Base-by-base conservation (phyloP, 805 yeast species). In the Hanseniaspora mollemarum region DNA sequence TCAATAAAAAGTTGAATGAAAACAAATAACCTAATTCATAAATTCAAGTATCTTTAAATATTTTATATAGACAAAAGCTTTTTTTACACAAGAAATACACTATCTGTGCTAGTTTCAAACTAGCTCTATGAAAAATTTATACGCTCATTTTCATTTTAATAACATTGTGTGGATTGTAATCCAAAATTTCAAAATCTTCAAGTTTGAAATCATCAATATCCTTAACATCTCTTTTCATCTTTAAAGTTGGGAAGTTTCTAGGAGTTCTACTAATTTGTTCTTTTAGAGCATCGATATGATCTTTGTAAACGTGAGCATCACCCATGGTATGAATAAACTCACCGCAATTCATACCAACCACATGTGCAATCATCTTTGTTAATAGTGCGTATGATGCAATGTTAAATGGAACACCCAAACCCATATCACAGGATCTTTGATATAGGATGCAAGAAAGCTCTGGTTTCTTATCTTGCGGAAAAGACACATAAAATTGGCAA, bases 351-450 rank as follows among this genome's bases (percentile, higher is more conserved):
- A 88, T 81, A 57, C 78, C 95, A 40, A 87, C 87, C n/a, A 92
- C 83, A 55, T 85, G 86, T 1, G 99, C 98, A 56, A 92, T 83
- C 96, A 92, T 90, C 59, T 77, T 81, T 1, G 96, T 88, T 54
- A 92, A 72, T 50, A 92, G 70, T 0, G 98, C 95, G 63, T 92
- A 92, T 0, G 96, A 87, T 0, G 99, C 98, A 60, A 92, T 92
- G 63, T 92, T 92, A 67, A 92, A 92, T 0, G 99, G 99, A 21
- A 92, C 97, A 13, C 99, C 99, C n/a, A 92, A 75, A 0, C 99
- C 99, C 96, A 92, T 88, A 62, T 92, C 99, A 67, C 97, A 90
- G n/a, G 95, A 84, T 60, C 99, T 77, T 69, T 92, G 99, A 67
- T 92, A 92, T 70, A 92, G 71, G 53, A 83, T 76, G 64, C 98